These are phyloP conservation scores for Telopea speciosissima DNA, from an alignment of 177 flowering plant species.

Conservation along the genomic window DNA sequence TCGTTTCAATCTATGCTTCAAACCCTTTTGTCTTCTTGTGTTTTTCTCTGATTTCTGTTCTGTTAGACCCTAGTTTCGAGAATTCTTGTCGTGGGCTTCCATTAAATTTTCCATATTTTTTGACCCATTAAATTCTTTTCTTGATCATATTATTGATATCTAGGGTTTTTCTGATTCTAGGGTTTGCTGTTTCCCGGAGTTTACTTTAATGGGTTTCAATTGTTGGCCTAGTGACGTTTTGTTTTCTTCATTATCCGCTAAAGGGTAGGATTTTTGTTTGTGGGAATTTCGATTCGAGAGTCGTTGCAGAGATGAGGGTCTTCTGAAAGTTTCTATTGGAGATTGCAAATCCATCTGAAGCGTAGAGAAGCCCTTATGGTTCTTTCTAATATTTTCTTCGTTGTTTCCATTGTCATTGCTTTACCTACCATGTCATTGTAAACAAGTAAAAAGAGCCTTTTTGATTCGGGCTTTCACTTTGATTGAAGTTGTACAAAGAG, in stretches of 20 bases:
- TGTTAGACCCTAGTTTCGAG: neutral
- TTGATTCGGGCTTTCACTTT: neutral
- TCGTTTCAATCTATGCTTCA: neutral
- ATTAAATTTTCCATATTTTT: neutral
- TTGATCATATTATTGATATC: neutral
- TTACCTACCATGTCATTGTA: neutral
- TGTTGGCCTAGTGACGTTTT: neutral
- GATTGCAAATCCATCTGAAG: conserved; percentile 32
- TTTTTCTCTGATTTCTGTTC: neutral
- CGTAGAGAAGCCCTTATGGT: conserved; percentile 12
- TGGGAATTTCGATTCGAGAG: neutral
- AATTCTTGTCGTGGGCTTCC: neutral
- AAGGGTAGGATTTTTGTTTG: neutral
- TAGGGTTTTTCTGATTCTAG: neutral
- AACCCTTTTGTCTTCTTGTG: neutral
- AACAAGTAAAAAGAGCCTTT: neutral
- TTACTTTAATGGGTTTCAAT: conserved; percentile 1
- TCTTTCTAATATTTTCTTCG: neutral
- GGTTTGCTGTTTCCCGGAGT: neutral
- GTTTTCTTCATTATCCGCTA: neutral
- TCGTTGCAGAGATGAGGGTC: conserved; percentile 31
- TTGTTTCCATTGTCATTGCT: neutral
- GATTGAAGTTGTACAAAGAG: conserved; percentile 9
- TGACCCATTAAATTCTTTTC: no score
- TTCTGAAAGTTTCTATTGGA: conserved; percentile 17